Evolutionary conservation across 2,329 filamentous ascomycete genomes (phyloP), one percentile per base, ranked within the genome.

Genomic region (Chaetomium olivaceum): DNA sequence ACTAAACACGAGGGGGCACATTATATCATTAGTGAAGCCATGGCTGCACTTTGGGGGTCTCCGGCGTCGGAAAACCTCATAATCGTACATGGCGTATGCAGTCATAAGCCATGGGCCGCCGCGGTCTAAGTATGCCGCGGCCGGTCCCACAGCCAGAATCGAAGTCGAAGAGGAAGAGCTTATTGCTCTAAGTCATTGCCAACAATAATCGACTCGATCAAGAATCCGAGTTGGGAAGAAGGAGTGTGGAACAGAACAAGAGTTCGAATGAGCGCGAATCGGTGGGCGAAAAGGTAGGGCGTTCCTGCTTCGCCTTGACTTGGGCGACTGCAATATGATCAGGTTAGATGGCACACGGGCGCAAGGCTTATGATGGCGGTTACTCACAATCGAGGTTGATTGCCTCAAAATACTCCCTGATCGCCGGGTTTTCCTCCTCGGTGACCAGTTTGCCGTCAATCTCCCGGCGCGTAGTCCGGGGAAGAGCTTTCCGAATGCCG

Each of bases 331-430:
- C 9, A n/a, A 43, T 9, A 19, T 50, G 54, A 58, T 67, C 11
- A 66, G 62, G 23, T 63, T 51, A 59, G 58, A 51, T 27, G 21
- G 6, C 27, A 11, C 5, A 52, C 9, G 2, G n/a, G 6, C 4
- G 14, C 9, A 60, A 25, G 52, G 46, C 11, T 3, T 21, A 5
- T 8, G 25, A 31, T 14, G 16, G 19, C 2, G 25, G 3, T 5
- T 1, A 80, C 85, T 78, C 77, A 88, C 87, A 85, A 63, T 83
- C 85, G 1, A 89, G 76, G 65, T 84, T 81, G 39, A 89, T 76
- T 33, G 78, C 78, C 58, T 85, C 78, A 71, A 88, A 89, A 68
- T 86, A 89, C 27, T 78, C 76, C 39, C 75, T 74, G 31, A 85
- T 75, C 1, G 76, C 73, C 9, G 80, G 78, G 54, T 84, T 82